Evolutionary conservation across 108 stramenopile genomes (phyloP), one percentile per base, ranked within the genome.

Genomic region (Discostella pseudostelligera): DNA sequence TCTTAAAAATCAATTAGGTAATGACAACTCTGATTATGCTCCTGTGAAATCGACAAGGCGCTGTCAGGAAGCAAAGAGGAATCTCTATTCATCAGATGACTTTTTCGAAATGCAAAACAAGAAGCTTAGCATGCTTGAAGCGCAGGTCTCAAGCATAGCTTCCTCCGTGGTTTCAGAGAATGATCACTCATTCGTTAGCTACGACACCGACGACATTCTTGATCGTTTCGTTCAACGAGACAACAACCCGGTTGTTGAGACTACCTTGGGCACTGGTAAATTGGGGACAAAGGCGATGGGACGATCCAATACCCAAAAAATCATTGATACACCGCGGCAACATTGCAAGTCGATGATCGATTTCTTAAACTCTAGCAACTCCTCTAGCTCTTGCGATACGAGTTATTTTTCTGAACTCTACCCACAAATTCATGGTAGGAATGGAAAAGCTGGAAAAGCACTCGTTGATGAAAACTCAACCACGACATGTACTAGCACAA

Each of bases 71-170:
- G 0, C 22, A 22, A 26, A 50, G 9, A 50, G 35, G 20, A 19
- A 19, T 8, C 20, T 39, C 16, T 4, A 5, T 39, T 3, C 19
- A 39, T 4, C n/a, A 8, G 21, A 20, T 43, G 59, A 59, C 22
- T 45, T 59, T 6, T 45, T 59, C 20, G 48, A n/a, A 13, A 35
- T 10, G 17, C 48, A 54, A 46, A 48, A 37, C 36, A 26, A 65
- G 36, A 20, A 40, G 17, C 12, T 63, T 11, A 32, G 16, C 5
- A 29, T 50, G 4, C 44, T 62, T 4, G 61, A 62, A 29, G 61
- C 44, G 29, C 6, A 20, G 39, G 46, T 47, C 20, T 25, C 11
- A 8, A 46, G n/a, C 25, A 28, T 62, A 43, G 14, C 61, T 14
- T 62, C 61, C 17, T 26, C 62, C 16, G 19, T 24, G 0, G 16